phyloP scores from a whole-genome alignment of 2,329 filamentous ascomycete genomes.

The Fusarium lyarnte region DNA sequence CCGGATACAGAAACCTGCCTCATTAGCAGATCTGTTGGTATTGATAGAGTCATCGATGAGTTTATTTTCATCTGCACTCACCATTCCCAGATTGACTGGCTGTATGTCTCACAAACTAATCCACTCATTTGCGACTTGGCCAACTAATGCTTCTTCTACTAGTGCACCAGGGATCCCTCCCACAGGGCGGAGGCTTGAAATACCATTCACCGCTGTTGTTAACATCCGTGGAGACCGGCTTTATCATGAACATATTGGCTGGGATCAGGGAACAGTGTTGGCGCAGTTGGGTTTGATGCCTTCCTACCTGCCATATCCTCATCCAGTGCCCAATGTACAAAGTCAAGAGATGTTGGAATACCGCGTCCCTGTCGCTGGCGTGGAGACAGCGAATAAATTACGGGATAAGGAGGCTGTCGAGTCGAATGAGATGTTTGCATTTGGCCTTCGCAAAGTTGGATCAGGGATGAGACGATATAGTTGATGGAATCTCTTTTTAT shows the following conservation, averaged over 20 bases:
- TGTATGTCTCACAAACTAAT: conserved; percentile 58
- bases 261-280: conserved; percentile 74
- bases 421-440: conserved; percentile 47
- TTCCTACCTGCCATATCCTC: conserved; percentile 71
- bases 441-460: background rate
- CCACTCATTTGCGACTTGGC: rapidly evolving
- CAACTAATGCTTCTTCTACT: background rate
- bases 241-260: conserved; percentile 73
- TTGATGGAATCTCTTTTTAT: background rate
- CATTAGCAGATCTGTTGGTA: conserved; percentile 75
- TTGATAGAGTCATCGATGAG: conserved; percentile 77
- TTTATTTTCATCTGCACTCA: conserved; percentile 74
- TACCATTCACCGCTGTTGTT: conserved; percentile 71
- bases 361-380: conserved; percentile 45
- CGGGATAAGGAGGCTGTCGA: conserved; percentile 41
- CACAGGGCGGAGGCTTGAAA: conserved; percentile 61
- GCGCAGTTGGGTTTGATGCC: conserved; percentile 65
- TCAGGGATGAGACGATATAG: background rate
- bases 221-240: conserved; percentile 71
- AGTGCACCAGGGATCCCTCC: conserved; percentile 64
- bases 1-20: conserved; percentile 73
- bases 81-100: conserved; percentile 69
- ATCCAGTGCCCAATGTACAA: conserved; percentile 54
- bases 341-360: conserved; percentile 44
- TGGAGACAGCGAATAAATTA: conserved; percentile 47